Evolutionary conservation across 75 land plant genomes (phyloP).

Genomic region (Cupressus sempervirens): DNA sequence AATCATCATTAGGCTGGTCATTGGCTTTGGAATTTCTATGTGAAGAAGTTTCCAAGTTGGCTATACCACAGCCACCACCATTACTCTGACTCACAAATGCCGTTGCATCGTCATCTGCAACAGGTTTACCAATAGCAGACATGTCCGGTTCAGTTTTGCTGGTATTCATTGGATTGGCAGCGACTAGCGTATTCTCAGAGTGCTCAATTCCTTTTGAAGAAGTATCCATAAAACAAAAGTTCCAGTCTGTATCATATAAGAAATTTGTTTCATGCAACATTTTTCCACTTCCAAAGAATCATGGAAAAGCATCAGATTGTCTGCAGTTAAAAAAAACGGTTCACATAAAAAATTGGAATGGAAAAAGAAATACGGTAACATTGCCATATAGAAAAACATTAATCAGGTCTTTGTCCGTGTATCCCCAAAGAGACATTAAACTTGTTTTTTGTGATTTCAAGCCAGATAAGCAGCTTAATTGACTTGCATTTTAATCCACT

Average conservation of each 20-base stretch:
- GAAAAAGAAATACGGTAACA: not conserved
- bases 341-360: not conserved
- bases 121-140: not conserved
- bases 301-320: not conserved
- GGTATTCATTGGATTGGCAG: not conserved
- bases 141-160: slow-evolving; percentile 6
- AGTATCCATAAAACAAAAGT: not conserved
- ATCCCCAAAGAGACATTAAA: not conserved
- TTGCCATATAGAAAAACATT: not conserved
- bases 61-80: not conserved
- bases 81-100: not conserved
- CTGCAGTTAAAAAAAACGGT: not conserved
- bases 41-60: not conserved
- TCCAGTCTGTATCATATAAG: not conserved
- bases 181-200: not conserved
- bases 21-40: not conserved
- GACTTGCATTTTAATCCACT: not conserved
- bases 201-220: not conserved
- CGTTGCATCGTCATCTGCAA: not conserved
- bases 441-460: not conserved
- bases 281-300: slow-evolving; percentile 1
- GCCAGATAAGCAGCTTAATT: not conserved
- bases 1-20: not conserved
- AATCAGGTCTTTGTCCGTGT: not conserved
- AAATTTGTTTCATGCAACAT: slow-evolving; percentile 7